Percentiles rank a stretch among this genome's conserved stretches.
Evolutionary conservation across 306 rosid genomes (phyloP).

Genomic region (Echinosophora koreensis): DNA sequence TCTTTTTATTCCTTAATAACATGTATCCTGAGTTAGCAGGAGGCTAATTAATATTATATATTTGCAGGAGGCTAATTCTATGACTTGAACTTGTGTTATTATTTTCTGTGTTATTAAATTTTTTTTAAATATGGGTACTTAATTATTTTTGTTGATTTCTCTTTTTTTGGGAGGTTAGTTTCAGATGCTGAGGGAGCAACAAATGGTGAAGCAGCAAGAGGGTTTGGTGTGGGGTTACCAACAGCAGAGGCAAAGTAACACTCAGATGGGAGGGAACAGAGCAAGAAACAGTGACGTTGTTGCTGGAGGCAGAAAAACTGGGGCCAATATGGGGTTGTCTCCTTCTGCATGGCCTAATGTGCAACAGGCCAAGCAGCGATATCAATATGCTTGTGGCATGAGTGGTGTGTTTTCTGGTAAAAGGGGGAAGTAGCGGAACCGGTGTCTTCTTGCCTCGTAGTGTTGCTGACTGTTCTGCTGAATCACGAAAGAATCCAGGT

Average conservation of each 20-base stretch:
- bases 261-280: conserved; percentile 45
- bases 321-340: conserved; percentile 47
- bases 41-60: too few relatives aligned
- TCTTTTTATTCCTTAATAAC: too few relatives aligned
- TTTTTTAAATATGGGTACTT: not conserved
- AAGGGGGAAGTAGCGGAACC: conserved; percentile 72
- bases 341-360: conserved; percentile 72
- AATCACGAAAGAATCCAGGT: conserved; percentile 64
- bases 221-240: conserved; percentile 33
- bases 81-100: too few relatives aligned
- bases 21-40: too few relatives aligned
- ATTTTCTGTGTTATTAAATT: too few relatives aligned
- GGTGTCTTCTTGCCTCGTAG: conserved; percentile 89
- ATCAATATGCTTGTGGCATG: conserved; percentile 53
- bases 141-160: too few relatives aligned
- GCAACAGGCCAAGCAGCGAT: conserved; percentile 48
- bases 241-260: conserved; percentile 36
- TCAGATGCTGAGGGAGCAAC: conserved; percentile 63
- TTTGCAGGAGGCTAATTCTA: too few relatives aligned
- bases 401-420: conserved; percentile 52
- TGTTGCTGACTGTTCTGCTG: conserved; percentile 37
- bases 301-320: not conserved
- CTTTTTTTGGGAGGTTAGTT: conserved; percentile 39
- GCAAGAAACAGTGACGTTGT: conserved; percentile 46
- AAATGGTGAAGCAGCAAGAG: conserved; percentile 56